Evolutionary conservation across 2,329 filamentous ascomycete species (phyloP).

Genomic region (Grosmannia clavigera): DNA sequence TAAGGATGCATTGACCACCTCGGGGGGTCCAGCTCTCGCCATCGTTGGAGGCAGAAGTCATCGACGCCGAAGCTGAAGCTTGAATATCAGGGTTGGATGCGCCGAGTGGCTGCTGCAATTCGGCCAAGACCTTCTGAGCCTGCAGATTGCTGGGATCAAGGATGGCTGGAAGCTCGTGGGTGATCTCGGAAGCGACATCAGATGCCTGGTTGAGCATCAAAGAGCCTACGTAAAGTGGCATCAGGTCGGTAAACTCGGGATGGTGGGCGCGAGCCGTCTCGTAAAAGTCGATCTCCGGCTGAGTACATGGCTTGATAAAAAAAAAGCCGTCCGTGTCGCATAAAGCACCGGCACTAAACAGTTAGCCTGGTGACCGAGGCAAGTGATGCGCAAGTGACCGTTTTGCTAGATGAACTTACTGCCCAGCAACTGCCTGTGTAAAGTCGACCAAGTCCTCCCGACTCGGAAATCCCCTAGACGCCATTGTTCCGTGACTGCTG

Average conservation of each 20-base stretch:
- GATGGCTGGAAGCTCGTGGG: slow-evolving; percentile 34
- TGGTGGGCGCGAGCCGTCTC: slow-evolving; percentile 55
- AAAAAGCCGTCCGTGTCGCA: slow-evolving; percentile 72
- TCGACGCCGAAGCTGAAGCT: not conserved
- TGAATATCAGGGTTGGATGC: not conserved
- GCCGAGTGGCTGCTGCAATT: not conserved
- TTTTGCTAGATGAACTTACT: slow-evolving; percentile 38
- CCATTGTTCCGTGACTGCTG: slow-evolving; percentile 12
- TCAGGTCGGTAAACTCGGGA: slow-evolving; percentile 62
- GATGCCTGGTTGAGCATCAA: slow-evolving; percentile 52
- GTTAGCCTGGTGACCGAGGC: not conserved
- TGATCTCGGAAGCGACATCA: slow-evolving; percentile 28
- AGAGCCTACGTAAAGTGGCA: slow-evolving; percentile 77
- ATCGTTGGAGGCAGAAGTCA: slow-evolving; percentile 8
- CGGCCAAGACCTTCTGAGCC: slow-evolving; percentile 24
- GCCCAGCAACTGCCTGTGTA: slow-evolving; percentile 68
- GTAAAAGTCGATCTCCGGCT: slow-evolving; percentile 82
- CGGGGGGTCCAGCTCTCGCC: slow-evolving; percentile 33
- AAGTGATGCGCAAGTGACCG: slow-evolving; percentile 25
- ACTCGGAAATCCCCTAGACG: slow-evolving; percentile 34
- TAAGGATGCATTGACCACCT: slow-evolving; percentile 52
- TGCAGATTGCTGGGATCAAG: slow-evolving; percentile 29
- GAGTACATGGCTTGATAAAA: slow-evolving; percentile 88
- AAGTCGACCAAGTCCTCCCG: slow-evolving; percentile 54
- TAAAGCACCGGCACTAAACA: slow-evolving; percentile 69